A percentile compares a stretch with the other conserved stretches of the same genome.
Conservation (phyloP, 305 asterid genomes). For the Fraxinus angustifolia region DNA sequence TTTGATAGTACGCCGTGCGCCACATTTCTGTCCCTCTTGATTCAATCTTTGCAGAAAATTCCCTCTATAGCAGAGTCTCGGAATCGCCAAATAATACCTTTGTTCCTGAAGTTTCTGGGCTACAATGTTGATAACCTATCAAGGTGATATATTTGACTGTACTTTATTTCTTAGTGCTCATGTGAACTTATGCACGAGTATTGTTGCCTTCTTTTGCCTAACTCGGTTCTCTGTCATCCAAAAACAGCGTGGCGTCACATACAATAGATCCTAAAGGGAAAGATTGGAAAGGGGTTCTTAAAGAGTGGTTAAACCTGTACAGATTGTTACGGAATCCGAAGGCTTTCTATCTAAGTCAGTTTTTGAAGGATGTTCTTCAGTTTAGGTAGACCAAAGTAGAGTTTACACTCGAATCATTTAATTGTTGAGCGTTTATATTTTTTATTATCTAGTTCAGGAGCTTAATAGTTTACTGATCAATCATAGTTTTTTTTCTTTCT, state of each 20-base stretch:
- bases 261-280: conserved; percentile 49
- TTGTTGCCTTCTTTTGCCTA: conserved; percentile 12
- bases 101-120: conserved; percentile 83
- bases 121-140: conserved; percentile 43
- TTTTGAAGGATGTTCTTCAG: conserved; percentile 66
- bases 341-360: conserved; percentile 51
- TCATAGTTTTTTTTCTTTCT: background rate
- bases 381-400: conserved; percentile 55
- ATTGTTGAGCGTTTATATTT: background rate
- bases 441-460: background rate
- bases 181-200: conserved; percentile 8
- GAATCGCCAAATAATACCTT: conserved; percentile 64
- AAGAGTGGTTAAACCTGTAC: conserved; percentile 82
- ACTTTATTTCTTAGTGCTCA: background rate
- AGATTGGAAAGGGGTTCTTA: conserved; percentile 71
- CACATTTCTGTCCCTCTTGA: conserved; percentile 59
- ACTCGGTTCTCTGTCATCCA: conserved; percentile 24
- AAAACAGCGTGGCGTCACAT: conserved; percentile 50
- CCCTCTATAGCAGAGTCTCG: conserved; percentile 68
- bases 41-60: conserved; percentile 70
- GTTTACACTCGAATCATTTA: conserved; percentile 1
- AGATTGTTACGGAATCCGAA: conserved; percentile 63
- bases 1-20: conserved; percentile 53
- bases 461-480: conserved; percentile 3
- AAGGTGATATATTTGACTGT: conserved; percentile 44